A percentile compares a stretch with the other conserved stretches of the same genome.
These are phyloP conservation scores for Jacaranda copaia DNA, from an alignment of 257 asterid species.

Conservation along the genomic window DNA sequence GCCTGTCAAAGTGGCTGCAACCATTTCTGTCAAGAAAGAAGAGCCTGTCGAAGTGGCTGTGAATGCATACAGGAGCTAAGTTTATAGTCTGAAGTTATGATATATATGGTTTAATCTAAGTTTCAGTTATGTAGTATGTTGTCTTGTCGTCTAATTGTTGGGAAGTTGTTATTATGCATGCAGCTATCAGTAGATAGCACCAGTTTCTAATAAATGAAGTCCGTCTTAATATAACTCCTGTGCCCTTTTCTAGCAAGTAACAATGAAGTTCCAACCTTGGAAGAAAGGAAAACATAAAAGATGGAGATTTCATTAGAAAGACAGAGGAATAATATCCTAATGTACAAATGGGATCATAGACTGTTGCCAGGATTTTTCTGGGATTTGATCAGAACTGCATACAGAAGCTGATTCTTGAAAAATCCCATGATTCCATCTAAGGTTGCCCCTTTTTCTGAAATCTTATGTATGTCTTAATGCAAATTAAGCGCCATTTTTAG, in stretches of 20 bases:
- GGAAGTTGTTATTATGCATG: neutral
- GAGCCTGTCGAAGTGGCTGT: neutral
- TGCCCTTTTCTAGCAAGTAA: too few relatives aligned
- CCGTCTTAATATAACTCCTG: neutral
- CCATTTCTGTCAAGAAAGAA: too few relatives aligned
- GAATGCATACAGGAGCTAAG: neutral
- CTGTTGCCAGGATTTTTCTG: conserved; percentile 9
- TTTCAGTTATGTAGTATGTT: neutral
- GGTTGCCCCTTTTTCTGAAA: conserved; percentile 41
- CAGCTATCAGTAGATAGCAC: conserved; percentile 27
- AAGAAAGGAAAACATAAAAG: too few relatives aligned
- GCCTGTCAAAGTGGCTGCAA: neutral
- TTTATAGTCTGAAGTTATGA: too few relatives aligned
- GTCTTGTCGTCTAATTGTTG: neutral
- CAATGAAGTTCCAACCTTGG: too few relatives aligned
- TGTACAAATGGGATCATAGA: neutral
- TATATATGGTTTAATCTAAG: neutral
- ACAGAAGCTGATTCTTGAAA: conserved; percentile 63
- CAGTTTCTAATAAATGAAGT: neutral
- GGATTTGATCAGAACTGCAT: conserved; percentile 44
- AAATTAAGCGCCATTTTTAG: too few relatives aligned
- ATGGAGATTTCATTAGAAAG: too few relatives aligned
- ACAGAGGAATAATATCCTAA: neutral
- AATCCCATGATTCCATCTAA: conserved; percentile 71
- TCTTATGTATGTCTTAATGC: too few relatives aligned